phyloP scores from a whole-genome alignment of 345 rosid genomes.

The Rhizophora mangle region DNA sequence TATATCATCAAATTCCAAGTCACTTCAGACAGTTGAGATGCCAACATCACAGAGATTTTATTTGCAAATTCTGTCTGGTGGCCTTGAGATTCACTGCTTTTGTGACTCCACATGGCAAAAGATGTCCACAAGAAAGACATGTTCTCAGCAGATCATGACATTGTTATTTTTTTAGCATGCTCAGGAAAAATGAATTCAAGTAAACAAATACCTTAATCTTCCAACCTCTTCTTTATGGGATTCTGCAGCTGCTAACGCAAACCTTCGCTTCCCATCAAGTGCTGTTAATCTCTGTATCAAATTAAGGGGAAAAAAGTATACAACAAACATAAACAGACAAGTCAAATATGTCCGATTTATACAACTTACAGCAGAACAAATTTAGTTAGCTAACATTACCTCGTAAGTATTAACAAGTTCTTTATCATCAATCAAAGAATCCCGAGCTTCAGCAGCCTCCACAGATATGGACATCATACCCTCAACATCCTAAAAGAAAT shows the following conservation, averaged over 20 bases:
- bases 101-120: not conserved
- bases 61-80: not conserved
- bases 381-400: slow-evolving; percentile 38
- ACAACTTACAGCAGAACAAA: not conserved
- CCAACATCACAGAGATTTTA: not conserved
- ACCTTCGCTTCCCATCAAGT: slow-evolving; percentile 96
- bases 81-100: not conserved
- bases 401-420: slow-evolving; percentile 93
- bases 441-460: slow-evolving; percentile 91
- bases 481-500: slow-evolving; percentile 71
- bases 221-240: slow-evolving; percentile 92
- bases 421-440: slow-evolving; percentile 92
- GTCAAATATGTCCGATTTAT: not conserved
- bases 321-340: not conserved
- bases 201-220: slow-evolving; percentile 64
- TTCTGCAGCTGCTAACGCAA: slow-evolving; percentile 90
- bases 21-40: not conserved
- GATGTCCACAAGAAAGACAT: not conserved
- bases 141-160: not conserved
- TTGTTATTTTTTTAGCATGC: not conserved
- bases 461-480: slow-evolving; percentile 99
- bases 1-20: slow-evolving; percentile 6
- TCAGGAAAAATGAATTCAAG: not conserved
- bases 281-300: slow-evolving; percentile 84
- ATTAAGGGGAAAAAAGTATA: slow-evolving; percentile 7